Conservation (phyloP, 768 basidiomycete genomes). For the Chalciporus chontae region DNA sequence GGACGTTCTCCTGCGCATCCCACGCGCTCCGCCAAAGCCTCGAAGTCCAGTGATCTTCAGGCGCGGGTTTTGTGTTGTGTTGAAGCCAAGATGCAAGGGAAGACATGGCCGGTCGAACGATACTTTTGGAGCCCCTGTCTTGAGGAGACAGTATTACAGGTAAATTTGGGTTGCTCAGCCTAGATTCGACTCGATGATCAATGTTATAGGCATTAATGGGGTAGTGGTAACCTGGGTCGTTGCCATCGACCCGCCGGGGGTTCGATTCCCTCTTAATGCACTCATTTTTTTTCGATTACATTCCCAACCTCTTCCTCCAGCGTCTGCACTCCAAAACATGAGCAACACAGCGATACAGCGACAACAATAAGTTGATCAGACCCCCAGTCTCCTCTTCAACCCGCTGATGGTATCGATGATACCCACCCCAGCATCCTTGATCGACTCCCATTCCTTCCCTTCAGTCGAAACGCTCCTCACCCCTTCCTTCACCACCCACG, state of each 20-base stretch:
- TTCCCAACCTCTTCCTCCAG: too few species aligned
- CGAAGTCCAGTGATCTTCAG: neutral
- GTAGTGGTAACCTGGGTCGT: slow-evolving; percentile 68
- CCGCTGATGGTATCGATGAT: slow-evolving; percentile 30
- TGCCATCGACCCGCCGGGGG: slow-evolving; percentile 83
- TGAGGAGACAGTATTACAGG: too few species aligned
- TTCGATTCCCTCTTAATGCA: slow-evolving; percentile 88
- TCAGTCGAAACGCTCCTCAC: slow-evolving; percentile 39
- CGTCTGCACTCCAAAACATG: too few species aligned
- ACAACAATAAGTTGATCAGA: neutral
- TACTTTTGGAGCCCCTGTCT: too few species aligned
- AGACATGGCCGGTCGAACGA: too few species aligned
- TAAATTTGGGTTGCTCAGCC: too few species aligned
- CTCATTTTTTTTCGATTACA: neutral
- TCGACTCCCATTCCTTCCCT: slow-evolving; percentile 35
- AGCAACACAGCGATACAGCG: too few species aligned
- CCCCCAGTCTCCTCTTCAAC: slow-evolving; percentile 24
- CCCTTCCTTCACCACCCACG: slow-evolving; percentile 49
- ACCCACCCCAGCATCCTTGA: slow-evolving; percentile 34
- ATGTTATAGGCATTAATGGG: slow-evolving; percentile 45
- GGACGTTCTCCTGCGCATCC: too few species aligned
- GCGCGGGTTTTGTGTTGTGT: neutral
- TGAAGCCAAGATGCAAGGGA: neutral
- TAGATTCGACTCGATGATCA: too few species aligned
- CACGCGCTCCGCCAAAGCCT: neutral